Base-by-base conservation (phyloP, 139 green algal species). In the Closterium sp. region DNA sequence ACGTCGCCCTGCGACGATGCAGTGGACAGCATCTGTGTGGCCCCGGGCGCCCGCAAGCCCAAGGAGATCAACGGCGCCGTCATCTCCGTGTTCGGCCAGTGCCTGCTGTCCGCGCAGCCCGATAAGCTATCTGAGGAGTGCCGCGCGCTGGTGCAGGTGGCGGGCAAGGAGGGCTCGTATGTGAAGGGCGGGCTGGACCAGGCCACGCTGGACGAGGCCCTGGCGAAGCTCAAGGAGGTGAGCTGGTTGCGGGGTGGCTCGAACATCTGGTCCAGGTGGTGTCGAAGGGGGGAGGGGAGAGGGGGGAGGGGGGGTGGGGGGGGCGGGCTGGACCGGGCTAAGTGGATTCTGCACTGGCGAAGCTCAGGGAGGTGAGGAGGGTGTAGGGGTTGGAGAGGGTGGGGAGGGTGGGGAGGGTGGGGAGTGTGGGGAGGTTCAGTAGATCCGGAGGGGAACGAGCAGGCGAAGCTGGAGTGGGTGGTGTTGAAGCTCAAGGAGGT, bases 1-100 rank as follows among this genome's bases (percentile, higher is more conserved):
- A 98, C 97, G 0, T 17, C 73, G 17, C 50, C 91, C 3, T 98
- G 97, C 94, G 97, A 98, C 84, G 86, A 92, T 0, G 86, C 97
- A 89, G 96, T 97, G 22, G 32, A 94, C 30, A 42, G 94, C n/a
- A 32, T 96, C 19, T 97, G 96, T 93, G 86, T 96, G 29, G 30
- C 89, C 29, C n/a, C 89, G 10, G 92, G 86, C 50, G 29, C 90
- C 30, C 38, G 87, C 38, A 92, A 89, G 88, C 30, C 22, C 30
- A 91, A 88, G 87, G 50, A 31, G 11, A 90, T 91, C n/a, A 3
- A 88, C 93, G 31, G 89, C 19, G 94, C 92, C 70, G 94, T 92
- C 5, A 95, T 96, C 79, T 97, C 96, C 0, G 92, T 93, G 6
- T 95, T 97, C 2, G 97, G 96, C 30, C 94, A 94, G 9, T 98